These are phyloP conservation scores for Dendrobium chrysotoxum DNA, from an alignment of 106 monocot species.

Conservation along the genomic window DNA sequence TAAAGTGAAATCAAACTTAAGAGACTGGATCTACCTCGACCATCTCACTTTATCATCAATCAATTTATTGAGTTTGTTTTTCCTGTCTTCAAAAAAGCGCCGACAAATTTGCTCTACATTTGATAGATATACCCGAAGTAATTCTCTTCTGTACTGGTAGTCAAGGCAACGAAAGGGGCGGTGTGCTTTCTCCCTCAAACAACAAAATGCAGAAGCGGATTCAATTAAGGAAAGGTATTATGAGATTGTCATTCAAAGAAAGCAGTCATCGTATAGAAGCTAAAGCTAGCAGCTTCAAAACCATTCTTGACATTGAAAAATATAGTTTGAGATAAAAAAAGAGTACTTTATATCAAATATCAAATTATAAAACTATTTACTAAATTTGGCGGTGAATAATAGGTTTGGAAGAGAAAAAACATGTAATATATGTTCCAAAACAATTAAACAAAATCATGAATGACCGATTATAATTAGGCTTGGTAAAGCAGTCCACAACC, in stretches of 20 bases:
- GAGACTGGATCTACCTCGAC: slow-evolving; percentile 49
- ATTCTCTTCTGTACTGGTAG: slow-evolving; percentile 75
- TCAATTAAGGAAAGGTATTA: not conserved
- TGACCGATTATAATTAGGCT: not conserved
- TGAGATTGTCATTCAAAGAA: not conserved
- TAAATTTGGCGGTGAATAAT: not conserved
- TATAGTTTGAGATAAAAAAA: not conserved
- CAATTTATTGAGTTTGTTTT: slow-evolving; percentile 60
- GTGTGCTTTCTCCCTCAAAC: slow-evolving; percentile 78
- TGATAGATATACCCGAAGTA: slow-evolving; percentile 76
- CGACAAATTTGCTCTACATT: slow-evolving; percentile 90
- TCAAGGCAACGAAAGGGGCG: slow-evolving; percentile 93
- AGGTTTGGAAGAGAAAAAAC: not conserved
- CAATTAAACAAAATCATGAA: not conserved
- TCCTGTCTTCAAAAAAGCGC: slow-evolving; percentile 74
- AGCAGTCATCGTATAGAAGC: not conserved
- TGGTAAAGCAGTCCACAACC: not conserved
- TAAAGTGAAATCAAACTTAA: not conserved
- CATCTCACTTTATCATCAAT: slow-evolving; percentile 80
- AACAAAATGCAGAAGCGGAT: slow-evolving; percentile 14
- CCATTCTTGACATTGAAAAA: not conserved
- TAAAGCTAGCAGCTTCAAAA: not conserved
- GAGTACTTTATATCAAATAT: not conserved
- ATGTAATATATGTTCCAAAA: not conserved
- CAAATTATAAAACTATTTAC: not conserved